Base-by-base conservation (phyloP, 495 filamentous ascomycete genomes). In the Hypoxylon lenormandii region DNA sequence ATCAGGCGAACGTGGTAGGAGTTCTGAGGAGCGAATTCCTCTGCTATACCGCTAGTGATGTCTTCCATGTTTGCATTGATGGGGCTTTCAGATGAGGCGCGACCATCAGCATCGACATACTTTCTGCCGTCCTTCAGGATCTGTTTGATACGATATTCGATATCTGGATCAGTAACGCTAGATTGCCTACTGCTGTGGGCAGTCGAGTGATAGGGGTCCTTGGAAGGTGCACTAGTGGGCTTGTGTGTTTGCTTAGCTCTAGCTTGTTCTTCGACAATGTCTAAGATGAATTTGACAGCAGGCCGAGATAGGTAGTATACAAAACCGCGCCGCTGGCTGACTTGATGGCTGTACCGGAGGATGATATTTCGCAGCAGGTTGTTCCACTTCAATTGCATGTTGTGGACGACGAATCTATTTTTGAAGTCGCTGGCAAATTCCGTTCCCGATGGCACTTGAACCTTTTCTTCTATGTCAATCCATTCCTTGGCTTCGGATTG, bases 341-440 rank as follows among this genome's bases (percentile, higher is more conserved):
- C 94, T 80, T 97, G 96, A 70, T 98, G 96, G 58, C 95, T 95
- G 74, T 98, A 98, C 22, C 96, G 91, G 5, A 98, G 84, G 28
- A 98, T 96, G 72, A 97, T 97, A 74, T 98, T 97, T 38, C 95
- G 87, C 18, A 98, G 82, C 2, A 93, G 88, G 74, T 98, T 98
- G 78, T 96, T 98, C 95, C 95, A 98, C 77, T 98, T 98, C 28
- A 98, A 81, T 72, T 98, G 95, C 71, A 93, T 87, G 74, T 98
- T 98, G 82, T 98, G 95, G 21, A 98, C 89, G 69, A 98, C 93
- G 80, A 98, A 98, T 16, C 96, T 90, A 72, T 98, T 98, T 78
- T 96, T 96, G 85, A 97, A 98, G 77, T 97, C 93, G 76, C 89
- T 96, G 5, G 87, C 86, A 70, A 91, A 90, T 54, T 94, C 91